Base-by-base conservation (phyloP, 1,139 yeast species). In the Pneumocystis wakefieldiae region DNA sequence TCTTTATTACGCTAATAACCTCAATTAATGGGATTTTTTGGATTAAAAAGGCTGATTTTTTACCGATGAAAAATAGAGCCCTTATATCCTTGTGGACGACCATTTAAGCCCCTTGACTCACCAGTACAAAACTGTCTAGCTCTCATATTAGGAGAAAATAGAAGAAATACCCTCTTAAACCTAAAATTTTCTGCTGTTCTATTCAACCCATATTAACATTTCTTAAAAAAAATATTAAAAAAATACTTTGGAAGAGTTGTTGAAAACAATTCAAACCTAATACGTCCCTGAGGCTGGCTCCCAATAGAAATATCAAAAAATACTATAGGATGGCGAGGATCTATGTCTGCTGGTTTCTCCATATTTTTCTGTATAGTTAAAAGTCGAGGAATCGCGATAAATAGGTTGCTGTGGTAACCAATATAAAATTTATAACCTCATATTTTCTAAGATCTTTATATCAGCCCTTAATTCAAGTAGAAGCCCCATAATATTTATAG, bases 1-100 rank as follows among this genome's bases (percentile, higher is more conserved):
- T 69, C 59, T 87, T 86, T 73, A 94, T 94, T 41, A 94, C 94
- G 69, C 99, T 81, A 76, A 94, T 98, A 80, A 94, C 87, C 87
- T 74, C 90, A 87, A 79, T 83, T 92, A 15, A 89, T 86, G 42
- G 69, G 70, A 24, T 96, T 97, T 84, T 83, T 71, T 87, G 95
- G 12, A 48, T 29, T 37, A 35, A 53, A 17, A n/a, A 17, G 4
- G 8, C 35, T 5, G 2, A 48, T 17, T 8, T 32, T 29, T 36
- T 29, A 39, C 38, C 29, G 53, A 41, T 36, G 35, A 59, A 60
- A 29, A 8, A 39, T n/a, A 15, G 41, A 59, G 81, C 81, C 66
- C 85, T 79, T 12, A 48, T 48, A 48, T 24, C 55, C 55, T 8
- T 48, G 55, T 48, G 90, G 81, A 2, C 71, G 68, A 0, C 76